Base-by-base conservation (phyloP, 1,284 basidiomycete genomes). In the Pyrrhoderma noxium region DNA sequence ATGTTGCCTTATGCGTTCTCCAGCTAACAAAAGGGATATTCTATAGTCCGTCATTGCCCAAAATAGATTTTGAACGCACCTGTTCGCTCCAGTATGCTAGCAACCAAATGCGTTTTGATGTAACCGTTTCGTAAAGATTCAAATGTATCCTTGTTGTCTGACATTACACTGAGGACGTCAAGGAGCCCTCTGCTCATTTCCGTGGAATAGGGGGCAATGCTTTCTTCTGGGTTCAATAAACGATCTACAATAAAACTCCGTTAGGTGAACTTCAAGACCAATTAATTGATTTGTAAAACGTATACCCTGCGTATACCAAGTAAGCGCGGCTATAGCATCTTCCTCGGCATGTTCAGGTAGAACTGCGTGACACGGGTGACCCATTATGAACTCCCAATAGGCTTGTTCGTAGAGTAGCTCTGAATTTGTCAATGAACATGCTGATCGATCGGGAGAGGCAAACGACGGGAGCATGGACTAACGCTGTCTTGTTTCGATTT, bases 341-440 rank as follows among this genome's bases (percentile, higher is more conserved):
- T 62, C 56, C 23, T 73, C 57, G 0, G 74, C 75, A 42, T 66
- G 62, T 8, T 58, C 40, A 16, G 72, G 73, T 31, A 68, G 66
- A 14, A 65, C 57, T 1, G 66, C 60, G 57, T 79, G 76, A 3
- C 65, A 64, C 8, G 75, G 74, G 58, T 79, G 75, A 27, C 68
- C 66, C 61, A 67, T 70, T 7, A 80, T 55, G 52, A 69, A 75
- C 51, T 72, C 76, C 74, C 74, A 78, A 57, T 78, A 78, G 13
- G 51, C 51, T 37, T 52, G 51, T 45, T 52, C 51, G 13, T 25
- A 40, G 9, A 23, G 22, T 13, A 52, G 25, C 38, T 45, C 49
- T 51, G 41, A 13, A 27, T 22, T 23, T 51, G 8, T 19, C 9
- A 36, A 14, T n/a, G 11, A 16, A 19, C 25, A 23, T 31, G 27